phyloP scores from a whole-genome alignment of 2,329 filamentous ascomycete species.

The Exophiala aquamarina region DNA sequence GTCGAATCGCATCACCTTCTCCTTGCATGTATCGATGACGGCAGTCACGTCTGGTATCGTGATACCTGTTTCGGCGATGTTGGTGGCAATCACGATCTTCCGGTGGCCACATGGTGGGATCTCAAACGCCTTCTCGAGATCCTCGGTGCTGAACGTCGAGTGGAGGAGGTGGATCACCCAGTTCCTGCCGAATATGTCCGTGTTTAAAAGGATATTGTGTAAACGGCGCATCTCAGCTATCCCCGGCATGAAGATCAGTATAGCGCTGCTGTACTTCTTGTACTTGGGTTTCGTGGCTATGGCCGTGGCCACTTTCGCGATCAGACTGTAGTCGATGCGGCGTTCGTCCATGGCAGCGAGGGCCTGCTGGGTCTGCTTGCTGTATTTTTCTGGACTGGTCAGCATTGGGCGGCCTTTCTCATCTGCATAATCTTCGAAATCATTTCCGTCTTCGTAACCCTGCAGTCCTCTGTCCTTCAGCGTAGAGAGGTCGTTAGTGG shows the following conservation, averaged over 20 bases:
- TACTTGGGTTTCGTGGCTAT: constrained; percentile 70
- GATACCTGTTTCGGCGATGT: constrained; percentile 97
- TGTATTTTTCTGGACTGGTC: constrained; percentile 57
- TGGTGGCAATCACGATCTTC: constrained; percentile 95
- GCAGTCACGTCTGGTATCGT: constrained; percentile 98
- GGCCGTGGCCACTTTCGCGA: constrained; percentile 74
- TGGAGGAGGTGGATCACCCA: constrained; percentile 92
- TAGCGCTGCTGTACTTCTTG: constrained; percentile 76
- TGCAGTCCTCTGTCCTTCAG: constrained; percentile 26
- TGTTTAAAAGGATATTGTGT: constrained; percentile 78
- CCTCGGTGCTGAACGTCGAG: constrained; percentile 91
- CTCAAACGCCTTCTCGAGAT: constrained; percentile 90
- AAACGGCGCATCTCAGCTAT: constrained; percentile 88
- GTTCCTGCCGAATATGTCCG: constrained; percentile 69
- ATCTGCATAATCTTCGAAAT: constrained; percentile 46
- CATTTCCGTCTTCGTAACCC: constrained; percentile 33
- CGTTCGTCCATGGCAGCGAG: constrained; percentile 84
- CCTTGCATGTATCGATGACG: constrained; percentile 94
- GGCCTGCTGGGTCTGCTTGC: constrained; percentile 70
- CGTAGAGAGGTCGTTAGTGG: constrained; percentile 69
- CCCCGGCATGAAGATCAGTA: constrained; percentile 92
- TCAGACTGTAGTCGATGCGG: constrained; percentile 83
- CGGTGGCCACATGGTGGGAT: constrained; percentile 77
- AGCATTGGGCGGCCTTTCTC: constrained; percentile 21
- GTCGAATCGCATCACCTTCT: constrained; percentile 75